Percentiles rank a stretch among this genome's conserved stretches.
Evolutionary conservation across 1,139 yeast species (phyloP).

Genomic region (Scheffersomyces insectosa): DNA sequence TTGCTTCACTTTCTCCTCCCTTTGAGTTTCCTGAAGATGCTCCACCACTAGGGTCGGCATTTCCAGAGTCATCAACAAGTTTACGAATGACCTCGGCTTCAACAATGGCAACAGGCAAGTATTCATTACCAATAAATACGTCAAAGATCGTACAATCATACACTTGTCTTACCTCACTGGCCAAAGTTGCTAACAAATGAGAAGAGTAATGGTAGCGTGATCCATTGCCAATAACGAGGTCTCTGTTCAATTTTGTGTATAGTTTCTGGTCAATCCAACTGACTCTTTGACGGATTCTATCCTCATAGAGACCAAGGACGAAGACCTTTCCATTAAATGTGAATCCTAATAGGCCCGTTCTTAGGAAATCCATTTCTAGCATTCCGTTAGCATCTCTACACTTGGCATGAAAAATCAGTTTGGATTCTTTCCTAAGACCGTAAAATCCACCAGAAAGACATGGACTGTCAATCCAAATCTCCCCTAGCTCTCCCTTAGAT

Average conservation of each 20-base stretch:
- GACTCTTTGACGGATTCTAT: slow-evolving; percentile 76
- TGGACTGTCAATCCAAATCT: slow-evolving; percentile 93
- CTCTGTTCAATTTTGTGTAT: slow-evolving; percentile 31
- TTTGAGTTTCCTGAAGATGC: neutral
- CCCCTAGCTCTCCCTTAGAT: slow-evolving; percentile 83
- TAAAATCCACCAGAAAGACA: slow-evolving; percentile 87
- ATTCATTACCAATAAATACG: slow-evolving; percentile 78
- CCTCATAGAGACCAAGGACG: slow-evolving; percentile 88
- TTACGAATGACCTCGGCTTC: slow-evolving; percentile 75
- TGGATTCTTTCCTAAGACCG: slow-evolving; percentile 69
- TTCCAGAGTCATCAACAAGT: slow-evolving; percentile 24
- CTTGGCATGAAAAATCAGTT: slow-evolving; percentile 76
- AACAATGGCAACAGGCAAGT: slow-evolving; percentile 80
- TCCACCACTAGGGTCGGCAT: slow-evolving; percentile 8
- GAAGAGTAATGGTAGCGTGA: slow-evolving; percentile 78
- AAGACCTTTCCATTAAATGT: slow-evolving; percentile 83
- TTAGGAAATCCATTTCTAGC: slow-evolving; percentile 73
- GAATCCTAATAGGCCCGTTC: slow-evolving; percentile 92
- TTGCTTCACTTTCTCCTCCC: slow-evolving; percentile 12
- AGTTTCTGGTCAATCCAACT: slow-evolving; percentile 61
- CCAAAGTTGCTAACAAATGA: slow-evolving; percentile 78
- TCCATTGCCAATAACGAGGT: slow-evolving; percentile 36
- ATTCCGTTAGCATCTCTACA: slow-evolving; percentile 70
- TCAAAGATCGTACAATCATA: slow-evolving; percentile 94
- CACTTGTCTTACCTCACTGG: slow-evolving; percentile 77